Evolutionary conservation across 352 stramenopile genomes (phyloP), one percentile per base, ranked within the genome.

Genomic region (Globisporangium spinosum): DNA sequence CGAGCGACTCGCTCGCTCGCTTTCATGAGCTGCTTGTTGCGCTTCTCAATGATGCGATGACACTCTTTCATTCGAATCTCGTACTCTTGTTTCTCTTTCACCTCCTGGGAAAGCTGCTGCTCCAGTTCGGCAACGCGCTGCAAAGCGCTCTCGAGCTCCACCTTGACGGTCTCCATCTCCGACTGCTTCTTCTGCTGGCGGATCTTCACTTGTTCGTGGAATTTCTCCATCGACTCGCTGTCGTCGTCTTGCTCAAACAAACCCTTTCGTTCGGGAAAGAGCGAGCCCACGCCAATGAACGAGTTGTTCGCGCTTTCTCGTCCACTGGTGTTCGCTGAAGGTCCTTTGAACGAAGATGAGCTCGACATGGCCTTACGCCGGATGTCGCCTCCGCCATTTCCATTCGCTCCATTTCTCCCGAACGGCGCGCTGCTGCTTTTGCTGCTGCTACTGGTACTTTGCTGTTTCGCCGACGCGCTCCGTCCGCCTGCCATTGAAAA

Each of bases 1-100:
- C 83, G 72, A 34, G 80, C 79, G 49, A 93, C 77, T 58, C 78
- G 82, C 29, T 94, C 87, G 45, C 85, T 94, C 8, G 83, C 85
- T 68, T 94, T 94, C 65, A 93, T 89, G 13, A 94, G 65, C 59
- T 94, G 87, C 64, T 90, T 90, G 75, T 91, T 94, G 69, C 87
- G 85, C 74, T 94, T 94, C 67, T 94, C 87, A 55, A 94, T 89
- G 45, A 93, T 89, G 5, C 82, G 77, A 56, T 94, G 84, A 63
- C 86, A 94, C 57, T 94, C 86, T 49, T 89, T 85, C 64, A 85
- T 88, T 58, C 86, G 81, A 67, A 92, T 94, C 40, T 72, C 75
- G 47, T 60, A 82, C 68, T 91, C 85, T 8, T 84, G 76, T 58
- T 89, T 91, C 59, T 86, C 78, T 51, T 77, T 80, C n/a, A 63